Percentiles rank a stretch among this genome's conserved stretches.
Evolutionary conservation across 164 flowering plant genomes (phyloP).

Genomic region (Stephania cephalantha): DNA sequence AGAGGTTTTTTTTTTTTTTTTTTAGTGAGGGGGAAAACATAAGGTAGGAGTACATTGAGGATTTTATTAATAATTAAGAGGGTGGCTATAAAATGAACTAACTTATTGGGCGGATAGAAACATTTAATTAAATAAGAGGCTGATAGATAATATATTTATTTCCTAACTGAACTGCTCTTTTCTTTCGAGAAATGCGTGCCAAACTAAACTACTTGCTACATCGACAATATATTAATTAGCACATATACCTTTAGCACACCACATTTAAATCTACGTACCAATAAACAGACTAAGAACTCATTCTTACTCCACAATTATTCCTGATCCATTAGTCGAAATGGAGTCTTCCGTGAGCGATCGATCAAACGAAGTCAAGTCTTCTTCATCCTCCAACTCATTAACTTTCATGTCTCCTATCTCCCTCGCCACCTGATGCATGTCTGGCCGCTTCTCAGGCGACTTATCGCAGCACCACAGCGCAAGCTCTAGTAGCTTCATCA

Average conservation of each 20-base stretch:
- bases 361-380: constrained; percentile 25
- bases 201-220: background rate
- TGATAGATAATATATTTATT: no score
- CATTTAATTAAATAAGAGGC: no score
- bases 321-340: constrained; percentile 15
- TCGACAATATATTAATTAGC: background rate
- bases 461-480: constrained; percentile 51
- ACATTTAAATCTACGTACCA: background rate
- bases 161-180: no score
- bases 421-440: constrained; percentile 42
- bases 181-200: background rate
- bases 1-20: no score
- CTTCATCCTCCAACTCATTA: constrained; percentile 29
- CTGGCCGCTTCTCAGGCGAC: constrained; percentile 52
- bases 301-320: background rate
- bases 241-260: background rate
- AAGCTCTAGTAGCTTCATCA: constrained; percentile 45
- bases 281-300: background rate
- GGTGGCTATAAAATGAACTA: no score
- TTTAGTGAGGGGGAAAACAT: no score
- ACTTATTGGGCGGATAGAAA: no score
- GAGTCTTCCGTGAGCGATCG: constrained; percentile 37
- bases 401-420: constrained; percentile 36
- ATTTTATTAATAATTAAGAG: no score
- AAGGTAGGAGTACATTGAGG: no score